A percentile compares a stretch with the other conserved stretches of the same genome.
Conservation (phyloP, 345 rosid genomes). For the Cardamine occulta region DNA sequence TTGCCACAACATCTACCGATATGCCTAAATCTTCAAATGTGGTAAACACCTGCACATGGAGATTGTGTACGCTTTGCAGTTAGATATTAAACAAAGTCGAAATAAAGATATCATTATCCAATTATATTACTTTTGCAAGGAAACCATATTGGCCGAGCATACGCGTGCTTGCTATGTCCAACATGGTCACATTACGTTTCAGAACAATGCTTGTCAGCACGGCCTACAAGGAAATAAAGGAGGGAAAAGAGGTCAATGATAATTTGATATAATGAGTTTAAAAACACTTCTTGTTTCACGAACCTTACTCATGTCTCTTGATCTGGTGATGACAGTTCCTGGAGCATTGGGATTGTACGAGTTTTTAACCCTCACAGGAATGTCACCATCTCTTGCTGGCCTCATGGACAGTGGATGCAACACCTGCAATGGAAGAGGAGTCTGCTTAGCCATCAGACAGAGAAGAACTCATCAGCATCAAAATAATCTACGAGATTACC, state of each 20-base stretch:
- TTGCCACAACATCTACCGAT: slow-evolving; percentile 94
- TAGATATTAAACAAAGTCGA: slow-evolving; percentile 5
- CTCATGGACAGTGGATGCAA: slow-evolving; percentile 96
- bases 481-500: slow-evolving; percentile 48
- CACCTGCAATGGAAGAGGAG: slow-evolving; percentile 51
- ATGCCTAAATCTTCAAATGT: slow-evolving; percentile 90
- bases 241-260: slow-evolving; percentile 21
- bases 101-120: slow-evolving; percentile 17
- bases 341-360: slow-evolving; percentile 90
- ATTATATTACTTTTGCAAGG: slow-evolving; percentile 72
- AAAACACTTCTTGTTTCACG: slow-evolving; percentile 34
- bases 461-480: background rate
- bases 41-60: slow-evolving; percentile 67
- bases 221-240: slow-evolving; percentile 55
- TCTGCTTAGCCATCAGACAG: slow-evolving; percentile 12
- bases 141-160: slow-evolving; percentile 97
- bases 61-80: background rate
- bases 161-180: slow-evolving; percentile 92
- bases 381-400: slow-evolving; percentile 93
- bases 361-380: slow-evolving; percentile 93
- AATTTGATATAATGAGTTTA: slow-evolving; percentile 15
- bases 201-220: slow-evolving; percentile 90
- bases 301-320: slow-evolving; percentile 91
- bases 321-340: slow-evolving; percentile 85
- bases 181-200: slow-evolving; percentile 91